Base-by-base conservation (phyloP, 1,284 basidiomycete species). In the Ustilago hordei region DNA sequence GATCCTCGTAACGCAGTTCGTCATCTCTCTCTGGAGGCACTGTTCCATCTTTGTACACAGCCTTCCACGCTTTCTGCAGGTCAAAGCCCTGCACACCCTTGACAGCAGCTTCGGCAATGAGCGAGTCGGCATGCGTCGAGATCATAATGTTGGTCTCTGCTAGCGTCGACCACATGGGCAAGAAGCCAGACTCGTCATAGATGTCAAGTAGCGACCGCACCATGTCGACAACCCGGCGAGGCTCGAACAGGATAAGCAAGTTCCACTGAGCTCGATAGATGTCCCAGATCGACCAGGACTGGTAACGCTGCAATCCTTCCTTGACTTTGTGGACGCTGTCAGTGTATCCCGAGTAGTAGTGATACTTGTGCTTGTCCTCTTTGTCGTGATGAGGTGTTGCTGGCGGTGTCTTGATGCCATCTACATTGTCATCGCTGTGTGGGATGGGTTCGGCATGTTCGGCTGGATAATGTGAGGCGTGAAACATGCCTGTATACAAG, bases 151-250 rank as follows among this genome's bases (percentile, higher is more conserved):
- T 92, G 2, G 91, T 92, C 81, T 80, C 93, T 69, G 92, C 90
- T 17, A 94, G 90, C 76, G 94, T 94, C 87, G 93, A 93, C 93
- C 93, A 94, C 93, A 94, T 94, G 0, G 93, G 93, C 53, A 94
- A 86, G 91, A 92, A 93, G 4, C 93, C 93, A 32, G 92, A 90
- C 90, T 93, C 75, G 58, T 78, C 62, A 80, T 91, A 94, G 84
- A 94, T 93, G 66, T 92, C 91, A 13, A 94, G 87, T 91, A 94
- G 93, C 74, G 91, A 92, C 39, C 88, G 89, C 3, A 95, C 88
- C 91, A 94, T 93, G 0, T 89, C 91, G 0, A 91, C 89, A 8
- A 93, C 87, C 12, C 92, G 88, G 77, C 93, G 92, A 0, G 93
- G 92, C 0, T 91, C 91, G 23, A 93, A 89, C 1, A 94, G 87